Base-by-base conservation (phyloP, 2,329 filamentous ascomycete genomes). In the Xylaria sp. region DNA sequence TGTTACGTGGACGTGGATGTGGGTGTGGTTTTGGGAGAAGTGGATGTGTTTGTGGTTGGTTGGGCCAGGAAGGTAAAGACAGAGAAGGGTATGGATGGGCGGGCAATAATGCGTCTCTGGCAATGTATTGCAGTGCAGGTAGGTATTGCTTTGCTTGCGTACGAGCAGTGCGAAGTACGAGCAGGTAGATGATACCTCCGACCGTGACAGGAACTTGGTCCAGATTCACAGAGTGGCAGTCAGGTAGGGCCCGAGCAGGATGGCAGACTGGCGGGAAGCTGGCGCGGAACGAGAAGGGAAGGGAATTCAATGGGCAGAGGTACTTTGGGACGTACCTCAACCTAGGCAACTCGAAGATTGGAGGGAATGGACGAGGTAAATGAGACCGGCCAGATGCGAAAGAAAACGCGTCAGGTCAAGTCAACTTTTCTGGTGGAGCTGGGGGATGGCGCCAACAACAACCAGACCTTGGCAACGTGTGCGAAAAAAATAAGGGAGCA, bases 401-500 rank as follows among this genome's bases (percentile, higher is more conserved):
- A 5, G 65, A 69, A 70, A 70, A 71, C 69, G 68, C 69, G 69
- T 69, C 69, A 60, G 61, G 61, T 60, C 52, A 57, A 55, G 59
- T 64, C 60, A 60, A 67, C 66, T 66, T 67, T 63, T 63, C 63
- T 66, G 64, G 64, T 66, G 61, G 66, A 65, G 64, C 59, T 53
- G 59, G 51, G 23, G 44, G 59, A 68, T 58, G 64, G 68, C 58
- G 60, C 66, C 65, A 68, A 66, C 61, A 64, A 63, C 59, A 65
- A 65, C 57, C 57, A 42, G 62, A 54, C 49, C 57, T 59, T 62
- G 62, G 62, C 60, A 64, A 61, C 57, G 37, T 46, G 13, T 13
- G 13, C n/a, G 10, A 60, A 30, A 55, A 55, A 57, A 51, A 37
- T 30, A 30, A 30, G 23, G 23, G 23, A 30, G 23, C 19, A 48